Percentiles rank a stretch among this genome's conserved stretches.
Evolutionary conservation across 148 eudicot species (phyloP).

Genomic region (Amaranthus cruentus): DNA sequence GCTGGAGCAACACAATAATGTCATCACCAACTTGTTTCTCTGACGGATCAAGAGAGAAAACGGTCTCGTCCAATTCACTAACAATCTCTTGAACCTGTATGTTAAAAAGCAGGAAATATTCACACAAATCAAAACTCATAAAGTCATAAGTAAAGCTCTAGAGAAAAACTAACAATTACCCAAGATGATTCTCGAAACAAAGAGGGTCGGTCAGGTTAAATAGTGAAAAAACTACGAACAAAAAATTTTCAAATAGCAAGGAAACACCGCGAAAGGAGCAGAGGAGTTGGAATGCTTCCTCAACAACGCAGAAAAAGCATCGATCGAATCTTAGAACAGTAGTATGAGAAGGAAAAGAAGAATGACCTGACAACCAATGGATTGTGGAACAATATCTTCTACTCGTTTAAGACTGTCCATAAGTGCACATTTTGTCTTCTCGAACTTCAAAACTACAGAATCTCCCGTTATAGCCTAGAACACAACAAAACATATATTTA

Average conservation of each 20-base stretch:
- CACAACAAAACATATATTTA: constrained; percentile 18
- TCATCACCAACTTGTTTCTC: constrained; percentile 95
- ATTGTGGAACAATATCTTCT: constrained; percentile 84
- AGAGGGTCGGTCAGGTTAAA: neutral
- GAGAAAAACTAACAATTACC: neutral
- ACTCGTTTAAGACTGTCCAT: constrained; percentile 75
- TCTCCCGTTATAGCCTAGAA: constrained; percentile 95
- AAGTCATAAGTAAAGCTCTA: neutral
- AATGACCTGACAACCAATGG: constrained; percentile 81
- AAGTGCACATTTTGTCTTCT: constrained; percentile 78
- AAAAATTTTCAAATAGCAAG: neutral
- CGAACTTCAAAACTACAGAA: constrained; percentile 81
- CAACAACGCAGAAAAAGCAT: neutral
- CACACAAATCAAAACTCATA: neutral
- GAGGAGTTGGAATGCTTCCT: neutral
- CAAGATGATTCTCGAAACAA: neutral
- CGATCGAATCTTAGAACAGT: neutral
- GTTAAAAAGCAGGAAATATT: neutral
- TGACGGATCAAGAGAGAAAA: constrained; percentile 64
- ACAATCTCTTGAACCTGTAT: constrained; percentile 68
- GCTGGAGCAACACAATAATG: constrained; percentile 76
- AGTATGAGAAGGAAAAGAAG: constrained; percentile 7
- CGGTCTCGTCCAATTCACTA: constrained; percentile 58
- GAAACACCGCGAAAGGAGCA: neutral
- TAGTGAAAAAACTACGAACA: neutral